Evolutionary conservation across 2,329 filamentous ascomycete genomes (phyloP), one percentile per base, ranked within the genome.

Genomic region (Stylonectria norvegica): DNA sequence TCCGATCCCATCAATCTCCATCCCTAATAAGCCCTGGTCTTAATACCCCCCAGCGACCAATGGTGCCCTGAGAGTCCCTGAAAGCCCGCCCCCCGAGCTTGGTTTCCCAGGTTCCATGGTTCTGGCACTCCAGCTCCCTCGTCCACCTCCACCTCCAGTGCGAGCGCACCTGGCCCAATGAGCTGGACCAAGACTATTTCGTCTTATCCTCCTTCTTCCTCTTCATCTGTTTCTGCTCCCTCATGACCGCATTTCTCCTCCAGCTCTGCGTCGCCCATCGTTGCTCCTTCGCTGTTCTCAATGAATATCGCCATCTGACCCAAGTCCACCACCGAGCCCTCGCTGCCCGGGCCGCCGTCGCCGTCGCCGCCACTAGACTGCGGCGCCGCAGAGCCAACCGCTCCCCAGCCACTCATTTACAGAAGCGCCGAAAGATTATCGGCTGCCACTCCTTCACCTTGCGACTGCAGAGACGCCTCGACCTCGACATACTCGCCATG

Each of bases 181-280:
- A 32, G 30, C 30, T 5, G 19, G 15, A 32, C 17, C 30, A 32
- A 8, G 48, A 31, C 53, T 50, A 28, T 34, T 28, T 45, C 52
- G 47, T 54, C 52, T 53, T 55, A 55, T 47, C 52, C 48, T 48
- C 44, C 52, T 43, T 50, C 45, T 56, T 53, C 43, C 42, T 30
- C 43, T 34, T 34, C 40, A 39, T 30, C 40, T 36, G 28, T 36
- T 57, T 47, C 50, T 36, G 28, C 38, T 57, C 48, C 50, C 58
- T 57, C 68, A 76, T 76, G 73, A 72, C 67, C 56, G 64, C 61
- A 55, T 68, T 67, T 56, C 65, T 73, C 46, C 57, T 74, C 43
- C 63, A 65, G 59, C 62, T 72, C 49, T 75, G 72, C 59, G 66
- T 68, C 57, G 59, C 66, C 52, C 67, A 71, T 60, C 65, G 68